Conservation (phyloP, 805 yeast species). For the Candida khao-thaluensis region DNA sequence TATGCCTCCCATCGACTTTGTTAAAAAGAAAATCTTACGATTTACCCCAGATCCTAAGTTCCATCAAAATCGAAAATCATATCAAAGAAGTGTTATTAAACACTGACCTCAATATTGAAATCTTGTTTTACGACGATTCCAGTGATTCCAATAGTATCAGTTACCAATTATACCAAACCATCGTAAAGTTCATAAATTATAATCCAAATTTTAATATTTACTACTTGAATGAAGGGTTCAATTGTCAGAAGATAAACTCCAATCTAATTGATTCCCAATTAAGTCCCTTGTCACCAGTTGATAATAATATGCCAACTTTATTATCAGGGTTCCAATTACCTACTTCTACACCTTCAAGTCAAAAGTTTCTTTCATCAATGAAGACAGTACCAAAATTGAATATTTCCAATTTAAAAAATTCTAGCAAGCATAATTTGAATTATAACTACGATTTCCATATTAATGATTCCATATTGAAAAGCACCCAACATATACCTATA, state of each 20-base stretch:
- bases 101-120: slow-evolving; percentile 19
- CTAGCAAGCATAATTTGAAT: slow-evolving; percentile 17
- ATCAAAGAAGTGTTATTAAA: slow-evolving; percentile 20
- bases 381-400: slow-evolving; percentile 29
- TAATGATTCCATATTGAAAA: slow-evolving; percentile 18
- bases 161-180: slow-evolving; percentile 33
- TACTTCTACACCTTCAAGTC: slow-evolving; percentile 35
- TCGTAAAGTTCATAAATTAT: slow-evolving; percentile 26
- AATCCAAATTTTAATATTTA: slow-evolving; percentile 10
- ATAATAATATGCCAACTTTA: slow-evolving; percentile 9
- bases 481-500: slow-evolving; percentile 24
- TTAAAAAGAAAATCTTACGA: slow-evolving; percentile 38
- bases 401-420: slow-evolving; percentile 11
- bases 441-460: slow-evolving; percentile 22
- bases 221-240: slow-evolving; percentile 13
- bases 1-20: slow-evolving; percentile 46
- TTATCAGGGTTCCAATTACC: slow-evolving; percentile 45
- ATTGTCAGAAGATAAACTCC: slow-evolving; percentile 1
- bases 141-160: slow-evolving; percentile 22
- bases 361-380: slow-evolving; percentile 35
- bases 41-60: slow-evolving; percentile 31
- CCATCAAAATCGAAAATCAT: slow-evolving; percentile 26
- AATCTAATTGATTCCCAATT: slow-evolving; percentile 11
- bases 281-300: slow-evolving; percentile 8
- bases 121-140: slow-evolving; percentile 36